A percentile compares a stretch with the other conserved stretches of the same genome.
phyloP scores from a whole-genome alignment of 768 basidiomycete species.

The Lactarius hengduanensis region DNA sequence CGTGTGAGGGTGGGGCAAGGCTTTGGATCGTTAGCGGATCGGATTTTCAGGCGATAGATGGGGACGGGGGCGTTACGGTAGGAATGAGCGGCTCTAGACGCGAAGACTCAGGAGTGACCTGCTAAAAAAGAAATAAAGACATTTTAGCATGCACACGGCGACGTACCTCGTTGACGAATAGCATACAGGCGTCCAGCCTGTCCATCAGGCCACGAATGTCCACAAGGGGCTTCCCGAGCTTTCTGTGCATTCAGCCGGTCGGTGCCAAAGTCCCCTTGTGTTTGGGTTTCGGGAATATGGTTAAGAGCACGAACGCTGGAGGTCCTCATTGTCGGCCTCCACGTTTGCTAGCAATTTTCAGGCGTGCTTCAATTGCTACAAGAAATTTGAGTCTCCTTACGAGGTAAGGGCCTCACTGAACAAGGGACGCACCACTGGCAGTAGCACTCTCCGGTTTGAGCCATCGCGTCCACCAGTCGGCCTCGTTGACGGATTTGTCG shows the following conservation, averaged over 20 bases:
- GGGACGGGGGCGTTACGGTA: slow-evolving; percentile 46
- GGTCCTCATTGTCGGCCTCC: slow-evolving; percentile 15
- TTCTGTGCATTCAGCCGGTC: not conserved
- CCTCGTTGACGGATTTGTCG: no score
- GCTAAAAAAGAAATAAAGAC: slow-evolving; percentile 34
- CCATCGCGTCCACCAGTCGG: no score
- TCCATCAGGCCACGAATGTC: slow-evolving; percentile 53
- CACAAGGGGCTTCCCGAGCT: no score
- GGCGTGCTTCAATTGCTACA: slow-evolving; percentile 24
- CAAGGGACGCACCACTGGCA: no score
- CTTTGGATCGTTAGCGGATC: slow-evolving; percentile 42
- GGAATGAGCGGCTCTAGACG: slow-evolving; percentile 35
- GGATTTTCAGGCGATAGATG: slow-evolving; percentile 21
- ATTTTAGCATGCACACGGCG: not conserved
- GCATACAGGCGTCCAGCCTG: slow-evolving; percentile 51
- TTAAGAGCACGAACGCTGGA: slow-evolving; percentile 13
- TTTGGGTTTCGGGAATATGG: not conserved
- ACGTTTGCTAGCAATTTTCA: slow-evolving; percentile 18
- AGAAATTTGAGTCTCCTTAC: no score
- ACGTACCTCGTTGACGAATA: slow-evolving; percentile 54
- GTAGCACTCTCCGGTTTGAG: no score
- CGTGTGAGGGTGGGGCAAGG: slow-evolving; percentile 28
- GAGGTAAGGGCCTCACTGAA: no score
- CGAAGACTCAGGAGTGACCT: slow-evolving; percentile 38
- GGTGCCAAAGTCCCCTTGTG: not conserved